A percentile compares a stretch with the other conserved stretches of the same genome.
These are phyloP conservation scores for Colletotrichum sp. DNA, from an alignment of 2,329 filamentous ascomycete species.

Conservation along the genomic window DNA sequence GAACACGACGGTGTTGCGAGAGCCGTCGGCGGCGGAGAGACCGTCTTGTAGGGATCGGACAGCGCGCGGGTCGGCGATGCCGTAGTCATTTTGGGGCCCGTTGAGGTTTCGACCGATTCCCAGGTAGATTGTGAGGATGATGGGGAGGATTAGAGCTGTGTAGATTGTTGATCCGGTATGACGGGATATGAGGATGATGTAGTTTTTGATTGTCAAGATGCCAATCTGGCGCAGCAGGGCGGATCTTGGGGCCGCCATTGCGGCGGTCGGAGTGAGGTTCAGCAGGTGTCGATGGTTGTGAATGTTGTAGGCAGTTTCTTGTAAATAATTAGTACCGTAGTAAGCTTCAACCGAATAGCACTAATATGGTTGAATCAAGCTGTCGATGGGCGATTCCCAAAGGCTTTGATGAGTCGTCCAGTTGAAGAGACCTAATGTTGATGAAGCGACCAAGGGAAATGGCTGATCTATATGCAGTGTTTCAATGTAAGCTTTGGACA, in stretches of 20 bases:
- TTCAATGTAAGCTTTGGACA: fast-evolving
- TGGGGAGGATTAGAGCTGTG: slow-evolving; percentile 64
- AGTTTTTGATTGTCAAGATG: slow-evolving; percentile 67
- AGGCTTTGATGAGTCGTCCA: background rate
- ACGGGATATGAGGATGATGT: slow-evolving; percentile 60
- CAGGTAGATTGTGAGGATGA: slow-evolving; percentile 63
- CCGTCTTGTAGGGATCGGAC: slow-evolving; percentile 61
- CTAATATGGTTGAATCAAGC: background rate
- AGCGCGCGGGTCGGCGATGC: slow-evolving; percentile 67
- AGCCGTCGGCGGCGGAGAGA: background rate
- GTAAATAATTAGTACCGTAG: background rate
- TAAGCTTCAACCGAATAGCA: too few species aligned
- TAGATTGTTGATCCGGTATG: slow-evolving; percentile 57
- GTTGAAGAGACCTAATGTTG: background rate
- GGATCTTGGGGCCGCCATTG: slow-evolving; percentile 1
- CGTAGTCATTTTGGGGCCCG: slow-evolving; percentile 76
- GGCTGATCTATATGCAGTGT: background rate
- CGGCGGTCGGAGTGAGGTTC: background rate
- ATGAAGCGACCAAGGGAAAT: background rate
- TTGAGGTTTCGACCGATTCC: slow-evolving; percentile 83
- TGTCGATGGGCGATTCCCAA: background rate
- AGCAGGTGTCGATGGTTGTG: background rate
- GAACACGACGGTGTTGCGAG: slow-evolving; percentile 73
- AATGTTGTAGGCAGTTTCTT: background rate
- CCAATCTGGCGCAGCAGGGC: slow-evolving; percentile 52